Evolutionary conservation across 2,329 filamentous ascomycete species (phyloP), one percentile per base, ranked within the genome.

Genomic region (Stemphylium beticola): DNA sequence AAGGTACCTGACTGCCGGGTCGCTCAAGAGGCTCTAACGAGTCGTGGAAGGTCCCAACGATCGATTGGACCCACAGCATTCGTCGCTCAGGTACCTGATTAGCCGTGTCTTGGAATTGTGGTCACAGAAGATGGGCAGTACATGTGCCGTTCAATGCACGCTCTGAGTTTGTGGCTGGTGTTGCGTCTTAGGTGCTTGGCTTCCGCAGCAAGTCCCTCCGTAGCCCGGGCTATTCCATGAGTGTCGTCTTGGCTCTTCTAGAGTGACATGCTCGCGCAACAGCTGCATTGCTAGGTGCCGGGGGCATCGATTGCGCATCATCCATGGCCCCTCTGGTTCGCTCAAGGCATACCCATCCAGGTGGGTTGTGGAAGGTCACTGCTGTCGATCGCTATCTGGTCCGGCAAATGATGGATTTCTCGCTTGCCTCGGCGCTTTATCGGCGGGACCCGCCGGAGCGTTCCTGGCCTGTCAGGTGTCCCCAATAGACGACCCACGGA

Each of bases 321-420:
- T 24, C n/a, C 36, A 29, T 14, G 22, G 17, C 49, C 49, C 49
- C 49, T 53, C 49, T 40, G 20, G 49, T 53, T 53, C 31, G 49
- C 20, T 26, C 17, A 15, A 24, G 20, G 36, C 34, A 14, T 33
- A 37, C 36, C 43, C 42, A 39, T 20, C 15, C 14, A 22, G 15
- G 42, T 53, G 49, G 42, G 37, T 50, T 29, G 33, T 31, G 31
- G 24, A 34, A 42, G 38, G 47, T 26, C 31, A 26, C 38, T 34
- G 24, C 34, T 37, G 49, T 18, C 20, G 49, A 52, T 52, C 49
- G 15, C 44, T 41, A 18, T 46, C 46, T 42, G 37, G 29, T 9
- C 38, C 32, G 43, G 17, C 46, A 49, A 41, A 29, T 10, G 26
- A 29, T 29, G 26, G 10, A 4, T 10, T 10, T 29, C 10, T 8